Evolutionary conservation across 1,284 basidiomycete genomes (phyloP).

Genomic region (Mycena citricolor): DNA sequence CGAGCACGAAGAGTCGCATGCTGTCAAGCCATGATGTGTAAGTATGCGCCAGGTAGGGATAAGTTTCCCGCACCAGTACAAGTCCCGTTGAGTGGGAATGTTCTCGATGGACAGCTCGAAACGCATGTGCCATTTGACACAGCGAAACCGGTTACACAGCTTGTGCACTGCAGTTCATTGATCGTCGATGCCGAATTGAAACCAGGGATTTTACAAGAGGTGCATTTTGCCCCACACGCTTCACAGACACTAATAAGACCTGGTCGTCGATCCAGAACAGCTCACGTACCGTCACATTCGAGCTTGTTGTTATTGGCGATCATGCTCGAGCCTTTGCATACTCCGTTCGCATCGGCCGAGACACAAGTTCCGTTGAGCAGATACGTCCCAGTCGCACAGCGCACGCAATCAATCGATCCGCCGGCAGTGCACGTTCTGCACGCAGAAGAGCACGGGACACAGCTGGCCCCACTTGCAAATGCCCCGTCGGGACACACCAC

Average conservation of each 20-base stretch:
- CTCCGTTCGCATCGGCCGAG: conserved; percentile 58
- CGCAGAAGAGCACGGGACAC: conserved; percentile 57
- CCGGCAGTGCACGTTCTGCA: conserved; percentile 72
- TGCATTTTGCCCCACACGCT: conserved; percentile 80
- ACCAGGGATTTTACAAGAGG: conserved; percentile 68
- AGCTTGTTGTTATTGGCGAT: conserved; percentile 78
- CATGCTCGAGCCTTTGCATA: conserved; percentile 65
- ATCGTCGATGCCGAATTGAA: conserved; percentile 69
- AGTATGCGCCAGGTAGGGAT: background rate
- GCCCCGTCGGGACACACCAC: conserved; percentile 61
- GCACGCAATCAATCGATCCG: conserved; percentile 67
- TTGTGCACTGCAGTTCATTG: conserved; percentile 67
- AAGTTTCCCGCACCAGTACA: conserved; percentile 63
- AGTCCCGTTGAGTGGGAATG: conserved; percentile 70
- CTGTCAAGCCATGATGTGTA: conserved; percentile 33
- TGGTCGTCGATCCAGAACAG: background rate
- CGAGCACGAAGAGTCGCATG: conserved; percentile 72
- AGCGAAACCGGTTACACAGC: conserved; percentile 73
- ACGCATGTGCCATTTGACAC: conserved; percentile 70
- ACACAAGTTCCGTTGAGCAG: conserved; percentile 62
- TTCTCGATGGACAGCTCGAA: conserved; percentile 64
- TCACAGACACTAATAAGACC: conserved; percentile 10
- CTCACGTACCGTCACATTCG: conserved; percentile 71
- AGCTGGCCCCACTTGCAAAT: conserved; percentile 58
- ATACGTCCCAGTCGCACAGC: conserved; percentile 40